phyloP scores from a whole-genome alignment of 345 rosid genomes.

The Citrus sp. region DNA sequence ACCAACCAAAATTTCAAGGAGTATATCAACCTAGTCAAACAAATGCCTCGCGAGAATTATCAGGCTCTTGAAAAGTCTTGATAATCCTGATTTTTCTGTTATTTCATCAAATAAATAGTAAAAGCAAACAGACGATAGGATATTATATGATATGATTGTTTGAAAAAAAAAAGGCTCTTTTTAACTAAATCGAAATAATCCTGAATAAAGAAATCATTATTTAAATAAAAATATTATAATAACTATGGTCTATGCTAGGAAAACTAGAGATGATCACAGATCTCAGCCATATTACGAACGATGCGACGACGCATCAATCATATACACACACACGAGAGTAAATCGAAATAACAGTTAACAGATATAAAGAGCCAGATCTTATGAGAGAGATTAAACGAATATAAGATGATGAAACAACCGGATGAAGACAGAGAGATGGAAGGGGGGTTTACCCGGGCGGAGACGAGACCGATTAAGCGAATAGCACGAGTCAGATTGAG shows the following conservation, averaged over 20 bases:
- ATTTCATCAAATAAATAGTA: neutral
- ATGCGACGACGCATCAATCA: neutral
- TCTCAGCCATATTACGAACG: neutral
- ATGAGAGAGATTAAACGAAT: neutral
- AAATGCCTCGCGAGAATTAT: neutral
- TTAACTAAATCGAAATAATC: neutral
- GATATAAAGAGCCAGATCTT: neutral
- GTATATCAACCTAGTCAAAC: neutral
- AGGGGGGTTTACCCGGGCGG: constrained; percentile 25
- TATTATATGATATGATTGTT: neutral
- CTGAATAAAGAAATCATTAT: neutral
- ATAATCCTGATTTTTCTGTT: neutral
- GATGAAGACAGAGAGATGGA: neutral
- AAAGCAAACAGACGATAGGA: neutral
- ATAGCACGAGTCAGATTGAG: neutral
- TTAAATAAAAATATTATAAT: neutral
- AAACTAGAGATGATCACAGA: constrained; percentile 1
- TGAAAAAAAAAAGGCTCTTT: neutral
- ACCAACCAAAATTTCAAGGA: neutral
- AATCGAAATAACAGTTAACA: neutral
- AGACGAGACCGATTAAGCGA: neutral
- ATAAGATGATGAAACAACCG: neutral
- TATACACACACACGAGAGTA: neutral
- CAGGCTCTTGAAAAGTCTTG: neutral
- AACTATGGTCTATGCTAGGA: neutral